These are phyloP conservation scores for Pisolithus marmoratus DNA, from an alignment of 768 basidiomycete species.

Conservation along the genomic window DNA sequence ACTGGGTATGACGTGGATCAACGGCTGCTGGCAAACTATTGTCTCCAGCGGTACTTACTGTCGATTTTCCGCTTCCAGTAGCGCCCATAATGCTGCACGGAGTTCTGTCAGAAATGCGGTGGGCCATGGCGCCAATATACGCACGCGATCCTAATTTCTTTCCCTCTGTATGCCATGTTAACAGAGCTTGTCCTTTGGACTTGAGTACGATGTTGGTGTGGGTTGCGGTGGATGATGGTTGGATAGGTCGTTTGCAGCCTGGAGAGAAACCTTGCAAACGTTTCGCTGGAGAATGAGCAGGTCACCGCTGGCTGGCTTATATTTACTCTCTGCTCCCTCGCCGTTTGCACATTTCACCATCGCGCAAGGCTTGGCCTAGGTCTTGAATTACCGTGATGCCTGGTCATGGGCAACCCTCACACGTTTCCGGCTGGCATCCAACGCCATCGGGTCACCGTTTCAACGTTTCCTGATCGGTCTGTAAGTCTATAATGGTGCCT, in stretches of 20 bases:
- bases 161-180: background rate
- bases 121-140: background rate
- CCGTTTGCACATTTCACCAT: background rate
- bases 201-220: background rate
- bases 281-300: background rate
- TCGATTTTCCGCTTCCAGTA: conserved; percentile 15
- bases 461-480: background rate
- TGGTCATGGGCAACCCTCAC: background rate
- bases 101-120: background rate
- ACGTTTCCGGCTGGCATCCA: background rate
- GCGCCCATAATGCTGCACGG: conserved; percentile 11
- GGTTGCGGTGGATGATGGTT: background rate
- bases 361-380: background rate
- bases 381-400: background rate
- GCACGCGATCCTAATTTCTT: conserved; percentile 9
- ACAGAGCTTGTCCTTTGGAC: background rate
- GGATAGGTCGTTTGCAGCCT: background rate
- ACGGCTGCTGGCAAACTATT: background rate
- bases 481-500: background rate
- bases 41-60: conserved; percentile 2
- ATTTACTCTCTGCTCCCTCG: background rate
- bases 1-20: conserved; percentile 24
- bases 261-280: background rate
- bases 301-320: background rate
- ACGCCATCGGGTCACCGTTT: background rate